Base-by-base conservation (phyloP, 129 eudicot species). In the Rutidosis leptorrhynchoides region DNA sequence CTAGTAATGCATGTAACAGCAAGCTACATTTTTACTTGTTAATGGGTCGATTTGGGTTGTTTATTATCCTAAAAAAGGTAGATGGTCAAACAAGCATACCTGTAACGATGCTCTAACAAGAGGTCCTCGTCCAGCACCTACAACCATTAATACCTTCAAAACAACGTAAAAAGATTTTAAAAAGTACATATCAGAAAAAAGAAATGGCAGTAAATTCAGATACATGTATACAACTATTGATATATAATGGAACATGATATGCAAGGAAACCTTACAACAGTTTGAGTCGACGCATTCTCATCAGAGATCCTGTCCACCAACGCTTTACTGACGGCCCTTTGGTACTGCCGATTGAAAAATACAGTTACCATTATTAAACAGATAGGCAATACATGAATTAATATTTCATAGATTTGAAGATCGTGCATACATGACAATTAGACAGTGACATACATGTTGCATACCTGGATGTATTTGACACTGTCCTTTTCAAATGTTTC, bases 71-170 rank as follows among this genome's bases (percentile, higher is more conserved):
- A 8, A 14, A 68, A 0, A 5, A 24, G 35, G 3, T 23, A 12
- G 14, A 7, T 16, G 35, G 30, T 42, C 24, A 14, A 20, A 23
- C 33, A 19, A 61, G 52, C 51, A 23, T 55, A 92, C 98, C 96
- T 93, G 91, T 70, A 88, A 71, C 3, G 98, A 87, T 69, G 98
- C 98, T 82, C 98, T 74, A 48, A 93, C 98, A 76, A 93, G 98
- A 77, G 98, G 98, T 22, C 98, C 98, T 46, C 98, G 78, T 46
- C 98, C 98, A 68, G 98, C 98, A 55, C 98, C 96, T 46, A 93
- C 98, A 83, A 93, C 98, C 98, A 93, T 93, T 81, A 93, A 74
- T 53, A 93, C 85, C 98, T 93, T 72, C 42, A 58, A 43, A 68
- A 15, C 14, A 6, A 26, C 51, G 32, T 24, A 56, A 5, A 51